Evolutionary conservation across 2,329 filamentous ascomycete species (phyloP).

Genomic region (Fusarium goolgardi): DNA sequence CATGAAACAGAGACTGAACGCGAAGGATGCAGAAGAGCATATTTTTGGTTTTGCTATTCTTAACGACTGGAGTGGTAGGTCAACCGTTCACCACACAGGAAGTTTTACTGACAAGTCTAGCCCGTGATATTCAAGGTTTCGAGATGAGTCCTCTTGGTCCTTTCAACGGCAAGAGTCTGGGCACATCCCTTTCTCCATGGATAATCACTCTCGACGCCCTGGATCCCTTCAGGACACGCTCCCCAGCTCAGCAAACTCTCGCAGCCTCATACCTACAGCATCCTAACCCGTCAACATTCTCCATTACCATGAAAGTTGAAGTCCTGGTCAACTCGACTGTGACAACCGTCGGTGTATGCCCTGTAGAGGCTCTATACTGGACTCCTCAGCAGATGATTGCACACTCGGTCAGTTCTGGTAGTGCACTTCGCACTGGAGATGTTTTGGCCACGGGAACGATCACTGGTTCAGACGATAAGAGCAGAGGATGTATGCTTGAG

Average conservation of each 20-base stretch:
- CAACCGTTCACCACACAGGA: rapidly evolving
- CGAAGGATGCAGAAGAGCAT: slow-evolving; percentile 65
- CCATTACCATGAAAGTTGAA: slow-evolving; percentile 49
- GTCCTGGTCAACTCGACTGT: slow-evolving; percentile 33
- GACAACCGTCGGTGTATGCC: slow-evolving; percentile 12
- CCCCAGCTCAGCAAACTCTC: neutral
- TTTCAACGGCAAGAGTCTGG: slow-evolving; percentile 70
- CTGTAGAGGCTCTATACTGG: slow-evolving; percentile 27
- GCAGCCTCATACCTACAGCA: slow-evolving; percentile 50
- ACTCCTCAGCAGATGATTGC: slow-evolving; percentile 27
- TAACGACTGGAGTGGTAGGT: slow-evolving; percentile 70
- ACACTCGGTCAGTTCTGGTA: slow-evolving; percentile 26
- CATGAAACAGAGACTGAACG: slow-evolving; percentile 52
- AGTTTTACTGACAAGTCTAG: slow-evolving; percentile 43
- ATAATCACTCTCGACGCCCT: slow-evolving; percentile 70
- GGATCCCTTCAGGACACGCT: slow-evolving; percentile 62
- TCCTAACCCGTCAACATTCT: slow-evolving; percentile 51
- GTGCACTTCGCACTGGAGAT: slow-evolving; percentile 49
- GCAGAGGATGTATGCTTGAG: slow-evolving; percentile 57
- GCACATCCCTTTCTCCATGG: slow-evolving; percentile 71
- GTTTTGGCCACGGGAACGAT: slow-evolving; percentile 58
- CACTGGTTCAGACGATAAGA: slow-evolving; percentile 49
- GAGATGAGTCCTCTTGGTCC: slow-evolving; percentile 72
- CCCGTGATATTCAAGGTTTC: slow-evolving; percentile 70
- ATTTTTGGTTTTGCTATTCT: slow-evolving; percentile 72